phyloP scores from a whole-genome alignment of 1,139 yeast species.

The Blastobotrys apis region DNA sequence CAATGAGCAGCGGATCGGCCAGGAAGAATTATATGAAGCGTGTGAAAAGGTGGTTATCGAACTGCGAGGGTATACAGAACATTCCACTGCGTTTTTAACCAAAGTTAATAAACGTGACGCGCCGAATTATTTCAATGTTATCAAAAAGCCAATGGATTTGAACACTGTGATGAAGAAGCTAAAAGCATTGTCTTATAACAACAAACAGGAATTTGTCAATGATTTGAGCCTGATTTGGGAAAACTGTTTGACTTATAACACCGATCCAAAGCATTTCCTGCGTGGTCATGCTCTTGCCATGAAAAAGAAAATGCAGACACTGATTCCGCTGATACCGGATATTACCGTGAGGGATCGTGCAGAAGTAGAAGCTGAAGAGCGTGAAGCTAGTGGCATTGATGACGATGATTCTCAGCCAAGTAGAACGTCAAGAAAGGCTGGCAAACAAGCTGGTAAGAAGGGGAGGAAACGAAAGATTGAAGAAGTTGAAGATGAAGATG shows the following conservation, averaged over 20 bases:
- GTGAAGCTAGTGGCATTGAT: constrained; percentile 39
- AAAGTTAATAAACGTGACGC: constrained; percentile 96
- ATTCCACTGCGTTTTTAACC: constrained; percentile 91
- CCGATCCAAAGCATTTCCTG: constrained; percentile 90
- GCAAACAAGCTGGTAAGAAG: constrained; percentile 23
- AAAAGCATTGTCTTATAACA: constrained; percentile 72
- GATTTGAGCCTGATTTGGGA: constrained; percentile 94
- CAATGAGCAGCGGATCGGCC: constrained; percentile 89
- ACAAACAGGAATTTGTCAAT: constrained; percentile 84
- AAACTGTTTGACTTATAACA: constrained; percentile 86
- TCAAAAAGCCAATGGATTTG: constrained; percentile 94
- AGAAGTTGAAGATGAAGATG: constrained; percentile 28
- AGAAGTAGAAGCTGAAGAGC: constrained; percentile 83
- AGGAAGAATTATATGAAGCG: constrained; percentile 95
- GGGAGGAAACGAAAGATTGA: constrained; percentile 29
- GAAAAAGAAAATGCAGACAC: constrained; percentile 79
- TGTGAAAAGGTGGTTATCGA: constrained; percentile 93
- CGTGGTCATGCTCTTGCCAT: constrained; percentile 92
- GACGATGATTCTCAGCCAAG: constrained; percentile 18
- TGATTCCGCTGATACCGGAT: constrained; percentile 85
- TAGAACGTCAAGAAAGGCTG: constrained; percentile 22
- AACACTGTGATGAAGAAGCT: constrained; percentile 90
- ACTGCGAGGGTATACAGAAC: constrained; percentile 88
- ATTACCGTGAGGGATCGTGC: constrained; percentile 73
- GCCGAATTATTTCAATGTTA: constrained; percentile 86